These are phyloP conservation scores for Piper longum DNA, from an alignment of 164 flowering plant species.

Conservation along the genomic window DNA sequence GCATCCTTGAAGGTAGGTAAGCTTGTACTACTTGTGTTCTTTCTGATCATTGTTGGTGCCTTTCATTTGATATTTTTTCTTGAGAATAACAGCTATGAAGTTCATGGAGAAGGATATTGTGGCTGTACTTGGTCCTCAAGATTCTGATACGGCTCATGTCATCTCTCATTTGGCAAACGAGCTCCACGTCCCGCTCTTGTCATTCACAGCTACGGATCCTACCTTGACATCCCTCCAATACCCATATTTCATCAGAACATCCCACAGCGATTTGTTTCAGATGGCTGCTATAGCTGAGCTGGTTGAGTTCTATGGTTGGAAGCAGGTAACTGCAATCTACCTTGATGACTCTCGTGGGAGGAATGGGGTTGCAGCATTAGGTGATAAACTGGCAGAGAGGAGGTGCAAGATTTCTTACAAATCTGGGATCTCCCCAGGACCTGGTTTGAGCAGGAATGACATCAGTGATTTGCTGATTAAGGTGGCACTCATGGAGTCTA, in stretches of 20 bases:
- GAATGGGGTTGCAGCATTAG: constrained; percentile 63
- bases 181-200: constrained; percentile 72
- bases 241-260: constrained; percentile 65
- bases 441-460: constrained; percentile 16
- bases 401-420: constrained; percentile 63
- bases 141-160: constrained; percentile 66
- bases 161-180: constrained; percentile 66
- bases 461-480: constrained; percentile 46
- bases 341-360: constrained; percentile 76
- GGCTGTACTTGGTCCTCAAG: constrained; percentile 82
- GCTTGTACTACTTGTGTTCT: neutral
- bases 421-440: constrained; percentile 31
- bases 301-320: constrained; percentile 61
- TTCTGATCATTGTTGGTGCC: neutral
- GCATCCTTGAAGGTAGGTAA: constrained; percentile 59
- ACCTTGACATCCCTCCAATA: constrained; percentile 63
- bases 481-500: constrained; percentile 49
- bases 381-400: constrained; percentile 50
- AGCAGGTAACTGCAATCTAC: constrained; percentile 54
- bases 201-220: constrained; percentile 87
- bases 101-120: constrained; percentile 70
- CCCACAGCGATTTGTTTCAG: constrained; percentile 65
- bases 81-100: constrained; percentile 38
- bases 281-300: constrained; percentile 80
- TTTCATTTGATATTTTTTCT: neutral